Percentiles rank a stretch among this genome's conserved stretches.
These are phyloP conservation scores for Saccharomycopsis lassenensis DNA, from an alignment of 805 yeast genomes.

Conservation along the genomic window DNA sequence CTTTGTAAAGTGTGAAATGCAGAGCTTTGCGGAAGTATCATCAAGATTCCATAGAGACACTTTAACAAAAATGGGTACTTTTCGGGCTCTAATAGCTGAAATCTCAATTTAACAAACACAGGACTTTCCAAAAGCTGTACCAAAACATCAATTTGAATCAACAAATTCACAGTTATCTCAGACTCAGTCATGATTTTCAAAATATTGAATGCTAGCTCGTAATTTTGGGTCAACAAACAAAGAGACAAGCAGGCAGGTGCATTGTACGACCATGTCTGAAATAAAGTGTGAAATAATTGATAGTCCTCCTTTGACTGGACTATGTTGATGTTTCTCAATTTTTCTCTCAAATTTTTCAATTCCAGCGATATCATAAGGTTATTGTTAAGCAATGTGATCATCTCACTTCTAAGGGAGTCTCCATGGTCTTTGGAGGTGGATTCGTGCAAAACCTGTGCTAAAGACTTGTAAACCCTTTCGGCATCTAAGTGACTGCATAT, in stretches of 20 bases:
- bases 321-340: constrained; percentile 54
- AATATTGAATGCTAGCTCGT: constrained; percentile 78
- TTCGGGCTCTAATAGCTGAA: constrained; percentile 84
- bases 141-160: constrained; percentile 79
- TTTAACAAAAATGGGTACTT: constrained; percentile 71
- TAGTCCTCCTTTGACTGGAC: constrained; percentile 53
- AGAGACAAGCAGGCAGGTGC: constrained; percentile 81
- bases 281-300: constrained; percentile 60
- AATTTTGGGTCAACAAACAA: constrained; percentile 77
- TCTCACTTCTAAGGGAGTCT: constrained; percentile 38
- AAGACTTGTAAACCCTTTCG: constrained; percentile 69
- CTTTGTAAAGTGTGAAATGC: constrained; percentile 78
- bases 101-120: constrained; percentile 73
- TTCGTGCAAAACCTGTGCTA: constrained; percentile 54
- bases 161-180: constrained; percentile 67
- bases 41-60: constrained; percentile 81
- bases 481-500: constrained; percentile 73
- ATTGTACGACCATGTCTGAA: constrained; percentile 86
- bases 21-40: constrained; percentile 89
- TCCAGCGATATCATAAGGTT: constrained; percentile 83
- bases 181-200: constrained; percentile 70
- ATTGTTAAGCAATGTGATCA: constrained; percentile 81
- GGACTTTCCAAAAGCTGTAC: constrained; percentile 91
- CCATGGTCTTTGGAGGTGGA: constrained; percentile 32
- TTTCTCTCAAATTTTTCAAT: constrained; percentile 53